Evolutionary conservation across 768 basidiomycete genomes (phyloP).

Genomic region (Russula emetica): DNA sequence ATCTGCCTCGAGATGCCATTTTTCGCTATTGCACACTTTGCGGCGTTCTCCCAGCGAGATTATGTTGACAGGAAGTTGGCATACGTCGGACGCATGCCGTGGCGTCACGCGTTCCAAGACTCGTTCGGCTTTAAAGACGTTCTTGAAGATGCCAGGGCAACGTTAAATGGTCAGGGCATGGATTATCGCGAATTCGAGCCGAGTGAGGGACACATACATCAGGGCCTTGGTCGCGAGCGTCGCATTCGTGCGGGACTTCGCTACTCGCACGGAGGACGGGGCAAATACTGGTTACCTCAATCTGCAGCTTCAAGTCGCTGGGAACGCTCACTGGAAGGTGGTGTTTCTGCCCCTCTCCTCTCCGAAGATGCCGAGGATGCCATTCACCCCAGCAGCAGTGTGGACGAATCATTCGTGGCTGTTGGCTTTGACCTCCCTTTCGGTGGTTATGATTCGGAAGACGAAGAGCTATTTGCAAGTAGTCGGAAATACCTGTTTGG

Average conservation of each 20-base stretch:
- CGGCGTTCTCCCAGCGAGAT: slow-evolving; percentile 88
- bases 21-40: slow-evolving; percentile 92
- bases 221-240: slow-evolving; percentile 78
- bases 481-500: slow-evolving; percentile 82
- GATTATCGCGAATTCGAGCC: slow-evolving; percentile 97
- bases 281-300: slow-evolving; percentile 95
- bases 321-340: slow-evolving; percentile 46
- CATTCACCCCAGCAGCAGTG: slow-evolving; percentile 62
- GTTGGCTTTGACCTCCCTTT: slow-evolving; percentile 60
- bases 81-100: slow-evolving; percentile 85
- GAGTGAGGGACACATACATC: slow-evolving; percentile 87
- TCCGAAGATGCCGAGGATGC: slow-evolving; percentile 56
- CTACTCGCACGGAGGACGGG: slow-evolving; percentile 84
- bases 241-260: slow-evolving; percentile 89
- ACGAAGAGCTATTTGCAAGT: slow-evolving; percentile 73
- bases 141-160: slow-evolving; percentile 75
- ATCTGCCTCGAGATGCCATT: slow-evolving; percentile 98
- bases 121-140: slow-evolving; percentile 86
- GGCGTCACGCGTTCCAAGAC: slow-evolving; percentile 83
- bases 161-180: slow-evolving; percentile 84
- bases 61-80: slow-evolving; percentile 61
- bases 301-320: slow-evolving; percentile 42
- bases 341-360: slow-evolving; percentile 70
- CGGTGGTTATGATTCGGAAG: slow-evolving; percentile 59
- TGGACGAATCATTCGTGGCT: slow-evolving; percentile 46